phyloP scores from a whole-genome alignment of 495 filamentous ascomycete genomes.

The Aspergillus indologenus region DNA sequence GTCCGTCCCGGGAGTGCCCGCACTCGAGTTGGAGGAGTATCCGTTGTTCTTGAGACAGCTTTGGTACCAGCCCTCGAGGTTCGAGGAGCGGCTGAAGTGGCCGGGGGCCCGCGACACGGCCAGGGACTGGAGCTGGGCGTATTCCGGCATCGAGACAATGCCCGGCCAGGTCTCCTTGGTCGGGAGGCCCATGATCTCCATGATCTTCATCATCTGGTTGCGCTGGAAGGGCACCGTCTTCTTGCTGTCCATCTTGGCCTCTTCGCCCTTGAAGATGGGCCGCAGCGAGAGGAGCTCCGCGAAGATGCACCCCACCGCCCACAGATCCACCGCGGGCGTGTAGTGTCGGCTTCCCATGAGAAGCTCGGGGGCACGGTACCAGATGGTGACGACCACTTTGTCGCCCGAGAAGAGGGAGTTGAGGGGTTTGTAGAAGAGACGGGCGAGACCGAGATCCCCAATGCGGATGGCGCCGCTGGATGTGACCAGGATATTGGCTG shows the following conservation, averaged over 20 bases:
- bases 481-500: slow-evolving; percentile 98
- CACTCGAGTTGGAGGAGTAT: slow-evolving; percentile 48
- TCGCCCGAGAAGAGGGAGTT: slow-evolving; percentile 89
- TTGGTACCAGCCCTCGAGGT: slow-evolving; percentile 66
- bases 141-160: slow-evolving; percentile 78
- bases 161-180: slow-evolving; percentile 87
- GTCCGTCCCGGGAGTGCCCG: slow-evolving; percentile 62
- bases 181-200: slow-evolving; percentile 89
- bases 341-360: slow-evolving; percentile 90
- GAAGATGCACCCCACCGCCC: slow-evolving; percentile 98
- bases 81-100: slow-evolving; percentile 42
- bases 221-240: slow-evolving; percentile 96
- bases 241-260: slow-evolving; percentile 98
- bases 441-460: slow-evolving; percentile 87
- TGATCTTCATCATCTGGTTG: slow-evolving; percentile 98
- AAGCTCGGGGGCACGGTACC: slow-evolving; percentile 96
- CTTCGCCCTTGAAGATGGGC: slow-evolving; percentile 97
- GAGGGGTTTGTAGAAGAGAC: slow-evolving; percentile 89
- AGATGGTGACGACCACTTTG: slow-evolving; percentile 98
- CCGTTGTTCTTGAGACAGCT: slow-evolving; percentile 56
- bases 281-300: slow-evolving; percentile 87
- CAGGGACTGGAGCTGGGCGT: slow-evolving; percentile 66
- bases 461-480: slow-evolving; percentile 85
- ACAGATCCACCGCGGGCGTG: slow-evolving; percentile 93
- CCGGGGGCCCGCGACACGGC: slow-evolving; percentile 41